These are phyloP conservation scores for Spergularia marina DNA, from an alignment of 148 eudicot species.

Conservation along the genomic window DNA sequence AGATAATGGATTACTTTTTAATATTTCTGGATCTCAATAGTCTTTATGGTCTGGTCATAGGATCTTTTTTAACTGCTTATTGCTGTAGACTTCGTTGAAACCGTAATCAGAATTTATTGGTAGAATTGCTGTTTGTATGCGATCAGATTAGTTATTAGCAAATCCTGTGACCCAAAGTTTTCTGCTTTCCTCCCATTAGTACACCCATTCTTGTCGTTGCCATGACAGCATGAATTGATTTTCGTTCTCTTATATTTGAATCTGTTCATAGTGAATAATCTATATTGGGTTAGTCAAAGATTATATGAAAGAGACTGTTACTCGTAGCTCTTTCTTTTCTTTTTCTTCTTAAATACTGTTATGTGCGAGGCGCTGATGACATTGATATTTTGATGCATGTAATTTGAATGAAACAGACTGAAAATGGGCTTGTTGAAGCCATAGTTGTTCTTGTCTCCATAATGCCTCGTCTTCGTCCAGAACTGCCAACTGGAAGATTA, in stretches of 20 bases:
- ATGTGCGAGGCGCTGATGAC: background rate
- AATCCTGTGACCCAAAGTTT: background rate
- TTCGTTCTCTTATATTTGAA: background rate
- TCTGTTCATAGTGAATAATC: too few species aligned
- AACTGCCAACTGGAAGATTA: conserved; percentile 50
- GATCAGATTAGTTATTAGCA: background rate
- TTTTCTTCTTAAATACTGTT: background rate
- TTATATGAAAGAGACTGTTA: too few species aligned
- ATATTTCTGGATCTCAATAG: too few species aligned
- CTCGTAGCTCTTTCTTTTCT: background rate
- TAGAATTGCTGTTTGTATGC: background rate
- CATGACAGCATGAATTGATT: background rate
- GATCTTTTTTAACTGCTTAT: background rate
- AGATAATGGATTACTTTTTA: too few species aligned
- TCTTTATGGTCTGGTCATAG: background rate
- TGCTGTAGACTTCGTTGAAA: background rate
- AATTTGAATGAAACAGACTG: conserved; percentile 52
- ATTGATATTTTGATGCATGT: background rate
- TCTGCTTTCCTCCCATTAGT: background rate
- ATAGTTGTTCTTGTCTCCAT: conserved; percentile 84
- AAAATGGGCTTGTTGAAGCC: conserved; percentile 98
- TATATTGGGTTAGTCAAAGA: too few species aligned
- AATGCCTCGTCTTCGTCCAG: conserved; percentile 87
- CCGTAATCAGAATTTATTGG: background rate
- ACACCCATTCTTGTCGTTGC: conserved; percentile 2